Base-by-base conservation (phyloP, 345 rosid species). In the Geranium rotundifolium region DNA sequence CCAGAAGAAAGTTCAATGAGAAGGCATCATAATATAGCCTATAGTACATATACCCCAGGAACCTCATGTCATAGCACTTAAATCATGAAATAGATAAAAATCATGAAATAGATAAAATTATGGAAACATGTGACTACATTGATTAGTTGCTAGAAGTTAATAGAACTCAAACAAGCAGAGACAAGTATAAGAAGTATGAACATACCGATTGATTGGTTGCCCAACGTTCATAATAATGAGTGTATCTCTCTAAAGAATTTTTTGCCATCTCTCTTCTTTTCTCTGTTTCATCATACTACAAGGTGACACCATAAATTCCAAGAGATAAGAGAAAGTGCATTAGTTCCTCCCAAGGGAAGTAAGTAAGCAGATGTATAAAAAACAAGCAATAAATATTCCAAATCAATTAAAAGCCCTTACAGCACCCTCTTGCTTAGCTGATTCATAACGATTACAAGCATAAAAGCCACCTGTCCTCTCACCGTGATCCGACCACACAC, bases 201-300 rank as follows among this genome's bases (percentile, higher is more conserved):
- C 86, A 58, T 86, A 95, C 99, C 61, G 69, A 74, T 77, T 95
- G 99, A 77, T 95, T 95, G 76, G 88, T 86, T 19, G 96, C 95
- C 99, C 99, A 95, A 19, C 99, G 86, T 81, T 95, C 97, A 79
- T 95, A 95, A 75, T 90, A 95, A 80, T 95, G 99, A 57, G 99
- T 88, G 74, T 95, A 95, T 75, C 89, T 79, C 82, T 95, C 95
- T 73, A 90, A 61, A 19, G 96, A 95, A 76, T 86, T 88, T 71
- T 90, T 90, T 9, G 99, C 99, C 99, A 90, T 90, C 72, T 95
- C 97, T 61, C 93, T 75, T 73, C 97, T 82, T 69, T 82, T 86
- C 69, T 95, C 97, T 63, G 96, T 75, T 67, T 90, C 96, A 66
- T 95, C 96, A 79, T 85, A 88, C 99, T 95, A 69, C 56, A 64